Evolutionary conservation across 768 basidiomycete genomes (phyloP).

Genomic region (Amanita rimosa): DNA sequence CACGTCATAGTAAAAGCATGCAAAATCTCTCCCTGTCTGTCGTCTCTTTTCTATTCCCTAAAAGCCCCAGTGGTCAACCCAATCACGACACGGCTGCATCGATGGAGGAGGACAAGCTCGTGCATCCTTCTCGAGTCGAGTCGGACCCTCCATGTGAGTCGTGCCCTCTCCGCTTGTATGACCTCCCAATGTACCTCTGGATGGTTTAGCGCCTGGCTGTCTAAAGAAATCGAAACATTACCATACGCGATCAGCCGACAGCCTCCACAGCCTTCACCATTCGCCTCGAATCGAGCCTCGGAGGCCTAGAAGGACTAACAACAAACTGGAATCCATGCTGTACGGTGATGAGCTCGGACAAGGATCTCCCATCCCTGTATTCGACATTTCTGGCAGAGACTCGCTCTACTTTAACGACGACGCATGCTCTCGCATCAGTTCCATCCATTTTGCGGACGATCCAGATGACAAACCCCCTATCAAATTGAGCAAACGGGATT

Average conservation of each 20-base stretch:
- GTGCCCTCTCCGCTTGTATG: background rate
- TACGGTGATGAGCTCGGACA: background rate
- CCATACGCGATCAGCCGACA: background rate
- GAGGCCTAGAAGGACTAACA: background rate
- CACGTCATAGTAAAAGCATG: background rate
- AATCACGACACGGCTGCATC: background rate
- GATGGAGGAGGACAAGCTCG: background rate
- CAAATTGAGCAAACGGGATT: background rate
- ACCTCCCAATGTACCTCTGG: background rate
- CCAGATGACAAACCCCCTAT: conserved; percentile 1
- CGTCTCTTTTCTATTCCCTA: background rate
- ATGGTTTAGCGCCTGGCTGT: background rate
- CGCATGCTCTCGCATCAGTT: background rate
- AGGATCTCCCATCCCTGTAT: background rate
- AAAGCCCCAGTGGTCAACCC: background rate
- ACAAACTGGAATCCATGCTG: background rate
- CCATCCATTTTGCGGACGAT: conserved; percentile 2
- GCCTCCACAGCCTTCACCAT: too few species aligned
- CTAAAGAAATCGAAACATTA: background rate
- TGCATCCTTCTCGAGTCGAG: background rate
- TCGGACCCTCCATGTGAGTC: background rate
- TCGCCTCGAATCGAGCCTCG: background rate
- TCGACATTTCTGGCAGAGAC: background rate
- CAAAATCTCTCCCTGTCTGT: conserved; percentile 1
- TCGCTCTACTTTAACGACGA: background rate